Evolutionary conservation across 257 asterid genomes (phyloP), one percentile per base, ranked within the genome.

Genomic region (Lycium ferocissimum): DNA sequence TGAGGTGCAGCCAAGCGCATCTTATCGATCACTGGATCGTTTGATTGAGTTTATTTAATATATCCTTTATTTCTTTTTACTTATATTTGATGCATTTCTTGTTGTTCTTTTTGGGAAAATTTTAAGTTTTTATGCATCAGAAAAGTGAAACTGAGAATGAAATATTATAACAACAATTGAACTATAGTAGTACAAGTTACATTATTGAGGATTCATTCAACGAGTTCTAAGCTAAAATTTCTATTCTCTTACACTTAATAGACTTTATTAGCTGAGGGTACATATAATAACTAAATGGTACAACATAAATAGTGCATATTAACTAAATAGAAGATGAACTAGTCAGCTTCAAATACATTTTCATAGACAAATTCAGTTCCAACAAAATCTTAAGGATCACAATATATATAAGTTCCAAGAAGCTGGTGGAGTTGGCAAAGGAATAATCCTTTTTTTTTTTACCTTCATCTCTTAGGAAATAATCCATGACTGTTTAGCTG

Each of bases 401-500:
- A 5, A 14, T 54, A 54, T 54, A 69, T 37, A 54, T 54, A 54
- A 11, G 56, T 51, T 11, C 9, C 10, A 17, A 13, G 5, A 9
- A 11, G n/a, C n/a, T 54, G 54, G 13, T 49, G 12, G 54, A 49
- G 13, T 49, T 49, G 54, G 75, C 35, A 22, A 20, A 15, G 51
- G 78, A 26, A 37, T 13, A 2, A 72, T 1, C 35, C 57, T 38
- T 72, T 10, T 14, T 38, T 26, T 26, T 26, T 26, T 26, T 26
- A 6, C 12, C 12, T 38, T 72, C 80, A 72, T 72, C 35, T 72
- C 35, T 72, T 38, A 35, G n/a, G 80, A 86, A 51, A 65, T 20
- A 53, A 72, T 67, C 94, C 94, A 91, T 37, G 63, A 2, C 65
- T 88, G 86, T 13, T 90, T 89, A 79, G 94, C 94, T 91, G 92